Evolutionary conservation across 768 basidiomycete genomes (phyloP).

Genomic region (Punctularia strigosozonata): DNA sequence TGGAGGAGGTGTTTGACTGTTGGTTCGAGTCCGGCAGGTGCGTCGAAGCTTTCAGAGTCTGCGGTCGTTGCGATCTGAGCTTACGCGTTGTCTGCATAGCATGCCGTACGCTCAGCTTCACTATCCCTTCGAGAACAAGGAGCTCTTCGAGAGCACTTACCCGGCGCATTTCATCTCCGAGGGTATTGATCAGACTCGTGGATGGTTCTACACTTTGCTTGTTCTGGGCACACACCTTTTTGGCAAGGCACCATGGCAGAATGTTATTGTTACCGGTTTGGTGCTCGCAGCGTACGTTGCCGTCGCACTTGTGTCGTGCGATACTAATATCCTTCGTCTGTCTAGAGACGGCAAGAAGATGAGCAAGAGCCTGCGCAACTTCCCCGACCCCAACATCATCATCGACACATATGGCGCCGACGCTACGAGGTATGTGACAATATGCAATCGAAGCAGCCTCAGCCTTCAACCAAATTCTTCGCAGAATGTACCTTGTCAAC

Average conservation of each 20-base stretch:
- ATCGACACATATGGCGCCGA: slow-evolving; percentile 92
- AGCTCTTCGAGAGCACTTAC: slow-evolving; percentile 71
- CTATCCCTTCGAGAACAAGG: slow-evolving; percentile 97
- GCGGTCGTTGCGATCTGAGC: not conserved
- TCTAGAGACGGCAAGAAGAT: slow-evolving; percentile 95
- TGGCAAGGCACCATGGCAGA: slow-evolving; percentile 93
- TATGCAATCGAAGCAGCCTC: not conserved
- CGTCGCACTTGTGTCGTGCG: not conserved
- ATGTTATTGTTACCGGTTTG: slow-evolving; percentile 90
- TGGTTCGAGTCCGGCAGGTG: slow-evolving; percentile 99
- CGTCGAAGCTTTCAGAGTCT: slow-evolving; percentile 10
- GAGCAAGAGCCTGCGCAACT: slow-evolving; percentile 96
- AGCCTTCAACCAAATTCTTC: not conserved
- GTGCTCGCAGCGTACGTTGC: slow-evolving; percentile 80
- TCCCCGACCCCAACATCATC: slow-evolving; percentile 88
- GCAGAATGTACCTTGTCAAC: slow-evolving; percentile 95
- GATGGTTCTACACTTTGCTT: slow-evolving; percentile 98
- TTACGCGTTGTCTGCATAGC: slow-evolving; percentile 27
- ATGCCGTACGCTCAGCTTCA: slow-evolving; percentile 98
- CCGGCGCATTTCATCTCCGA: slow-evolving; percentile 97
- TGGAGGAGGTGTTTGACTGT: slow-evolving; percentile 99
- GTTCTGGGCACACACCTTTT: slow-evolving; percentile 95
- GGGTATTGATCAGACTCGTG: slow-evolving; percentile 97
- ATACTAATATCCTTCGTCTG: not conserved
- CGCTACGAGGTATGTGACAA: slow-evolving; percentile 58